Base-by-base conservation (phyloP, 371 early-diverging fungal genomes). In the Umbelopsis sp. region DNA sequence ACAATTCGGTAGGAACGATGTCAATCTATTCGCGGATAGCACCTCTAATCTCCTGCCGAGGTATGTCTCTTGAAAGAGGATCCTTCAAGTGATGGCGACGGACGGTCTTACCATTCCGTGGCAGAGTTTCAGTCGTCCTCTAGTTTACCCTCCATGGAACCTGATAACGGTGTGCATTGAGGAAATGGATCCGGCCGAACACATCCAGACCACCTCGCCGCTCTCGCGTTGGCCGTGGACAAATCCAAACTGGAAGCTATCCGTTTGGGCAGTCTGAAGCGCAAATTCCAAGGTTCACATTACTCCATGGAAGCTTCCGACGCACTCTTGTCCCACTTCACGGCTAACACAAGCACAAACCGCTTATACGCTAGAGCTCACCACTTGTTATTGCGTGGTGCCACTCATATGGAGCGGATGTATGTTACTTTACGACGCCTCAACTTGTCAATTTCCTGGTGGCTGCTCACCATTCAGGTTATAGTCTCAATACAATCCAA, bases 21-120 rank as follows among this genome's bases (percentile, higher is more conserved):
- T 72, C 65, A 69, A 73, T 67, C 67, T 73, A 6, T 76, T 65
- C 22, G 76, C 76, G 1, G 76, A 71, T 52, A 29, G 76, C 11
- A 66, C 65, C 4, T 71, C 70, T 25, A 0, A 24, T 41, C 69
- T 57, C 5, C 52, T 76, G 24, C 48, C 48, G 45, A 65, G 46
- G 12, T 25, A 1, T 48, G 65, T 46, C 22, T 45, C 65, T 12
- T 5, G 48, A 3, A 9, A 22, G 25, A 44, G 48, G 46, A 25
- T 46, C 4, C 65, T 48, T 45, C 25, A 46, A 44, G 24, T 20
- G 16, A 25, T 25, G 11, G 24, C 50, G n/a, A 37, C 38, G 37
- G 51, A 71, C 35, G 67, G 65, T 3, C 65, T 67, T 37, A 71
- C 65, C 37, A 63, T 67, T 22, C 46, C 50, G 16, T 71, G 67